These are phyloP conservation scores for Kazachstania africana DNA, from an alignment of 805 yeast species.

Conservation along the genomic window DNA sequence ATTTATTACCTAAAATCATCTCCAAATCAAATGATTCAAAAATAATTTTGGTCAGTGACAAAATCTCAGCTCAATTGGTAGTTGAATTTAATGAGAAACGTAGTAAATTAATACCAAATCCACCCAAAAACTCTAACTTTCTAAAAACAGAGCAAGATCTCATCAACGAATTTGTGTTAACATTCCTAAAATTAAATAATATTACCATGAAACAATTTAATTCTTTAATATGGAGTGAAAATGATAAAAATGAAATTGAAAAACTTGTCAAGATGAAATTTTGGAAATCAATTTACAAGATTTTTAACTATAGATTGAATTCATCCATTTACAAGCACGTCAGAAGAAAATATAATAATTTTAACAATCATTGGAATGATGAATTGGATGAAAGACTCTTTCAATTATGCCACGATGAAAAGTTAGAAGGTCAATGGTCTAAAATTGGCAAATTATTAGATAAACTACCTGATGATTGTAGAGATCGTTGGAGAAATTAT, in stretches of 20 bases:
- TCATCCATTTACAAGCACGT: conserved; percentile 85
- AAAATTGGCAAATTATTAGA: conserved; percentile 61
- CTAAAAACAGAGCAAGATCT: too few relatives aligned
- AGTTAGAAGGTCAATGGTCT: conserved; percentile 72
- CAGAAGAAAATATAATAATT: conserved; percentile 70
- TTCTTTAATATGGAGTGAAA: background rate
- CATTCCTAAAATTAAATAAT: background rate
- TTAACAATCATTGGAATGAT: conserved; percentile 75
- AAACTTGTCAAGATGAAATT: conserved; percentile 52
- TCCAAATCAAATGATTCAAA: too few relatives aligned
- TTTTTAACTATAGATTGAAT: conserved; percentile 66
- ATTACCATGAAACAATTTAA: background rate
- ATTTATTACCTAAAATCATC: background rate
- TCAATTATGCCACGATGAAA: conserved; percentile 42
- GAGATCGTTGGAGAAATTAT: conserved; percentile 89
- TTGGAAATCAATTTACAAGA: conserved; percentile 72
- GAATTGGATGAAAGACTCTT: conserved; percentile 60
- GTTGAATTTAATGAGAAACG: too few relatives aligned
- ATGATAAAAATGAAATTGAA: too few relatives aligned
- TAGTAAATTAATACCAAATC: too few relatives aligned
- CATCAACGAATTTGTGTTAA: too few relatives aligned
- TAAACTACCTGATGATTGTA: conserved; percentile 91
- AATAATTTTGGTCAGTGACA: too few relatives aligned
- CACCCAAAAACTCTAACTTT: too few relatives aligned
- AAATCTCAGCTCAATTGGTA: too few relatives aligned